A percentile compares a stretch with the other conserved stretches of the same genome.
phyloP scores from a whole-genome alignment of 768 basidiomycete species.

The Pulveroboletus sp. region DNA sequence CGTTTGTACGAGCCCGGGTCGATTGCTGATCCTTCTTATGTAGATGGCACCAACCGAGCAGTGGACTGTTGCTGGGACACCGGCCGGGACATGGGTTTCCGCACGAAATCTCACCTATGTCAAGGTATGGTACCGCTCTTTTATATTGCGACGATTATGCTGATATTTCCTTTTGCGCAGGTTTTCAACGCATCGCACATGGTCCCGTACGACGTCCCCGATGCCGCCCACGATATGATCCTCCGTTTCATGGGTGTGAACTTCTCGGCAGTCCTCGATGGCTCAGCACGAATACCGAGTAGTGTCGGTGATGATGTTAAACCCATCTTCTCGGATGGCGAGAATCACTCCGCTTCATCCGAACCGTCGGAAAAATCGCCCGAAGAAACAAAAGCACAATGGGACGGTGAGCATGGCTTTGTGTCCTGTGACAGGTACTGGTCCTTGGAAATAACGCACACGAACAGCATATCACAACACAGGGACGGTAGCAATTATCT shows the following conservation, averaged over 20 bases:
- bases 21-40: neutral
- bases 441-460: neutral
- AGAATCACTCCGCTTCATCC: slow-evolving; percentile 34
- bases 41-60: slow-evolving; percentile 65
- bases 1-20: neutral
- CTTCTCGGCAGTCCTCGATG: slow-evolving; percentile 74
- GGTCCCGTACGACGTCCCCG: slow-evolving; percentile 85
- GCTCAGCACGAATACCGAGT: slow-evolving; percentile 77
- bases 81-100: slow-evolving; percentile 88
- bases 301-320: slow-evolving; percentile 71
- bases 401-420: slow-evolving; percentile 67
- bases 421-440: neutral
- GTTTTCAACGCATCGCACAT: slow-evolving; percentile 95
- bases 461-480: slow-evolving; percentile 82
- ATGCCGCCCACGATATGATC: slow-evolving; percentile 95
- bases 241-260: slow-evolving; percentile 94
- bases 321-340: slow-evolving; percentile 52
- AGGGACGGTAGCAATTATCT: slow-evolving; percentile 80
- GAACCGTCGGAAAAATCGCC: slow-evolving; percentile 51
- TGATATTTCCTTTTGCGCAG: slow-evolving; percentile 32
- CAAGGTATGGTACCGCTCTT: slow-evolving; percentile 47
- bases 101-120: slow-evolving; percentile 90
- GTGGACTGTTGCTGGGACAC: slow-evolving; percentile 69
- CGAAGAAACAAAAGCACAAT: slow-evolving; percentile 79
- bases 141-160: too few species aligned